These are phyloP conservation scores for Nicotiana tomentosiformis DNA, from an alignment of 257 asterid genomes.

Conservation along the genomic window DNA sequence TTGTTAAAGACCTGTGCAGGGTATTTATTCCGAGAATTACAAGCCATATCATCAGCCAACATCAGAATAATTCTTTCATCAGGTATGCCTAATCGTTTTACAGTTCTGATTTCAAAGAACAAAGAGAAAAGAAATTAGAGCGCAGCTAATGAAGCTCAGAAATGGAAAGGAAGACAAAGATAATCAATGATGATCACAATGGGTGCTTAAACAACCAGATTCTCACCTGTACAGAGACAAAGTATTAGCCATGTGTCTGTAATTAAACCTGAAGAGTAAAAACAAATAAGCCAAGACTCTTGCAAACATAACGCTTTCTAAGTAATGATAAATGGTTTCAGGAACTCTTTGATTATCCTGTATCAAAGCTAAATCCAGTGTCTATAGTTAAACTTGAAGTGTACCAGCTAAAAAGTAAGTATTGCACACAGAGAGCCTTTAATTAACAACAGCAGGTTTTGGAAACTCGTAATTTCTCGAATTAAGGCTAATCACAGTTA, in stretches of 20 bases:
- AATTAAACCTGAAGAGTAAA: slow-evolving; percentile 67
- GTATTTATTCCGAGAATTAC: slow-evolving; percentile 92
- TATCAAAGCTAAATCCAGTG: slow-evolving; percentile 18
- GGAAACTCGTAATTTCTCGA: neutral
- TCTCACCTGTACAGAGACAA: slow-evolving; percentile 83
- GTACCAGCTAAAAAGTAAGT: neutral
- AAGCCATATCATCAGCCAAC: slow-evolving; percentile 99
- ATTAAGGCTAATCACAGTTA: neutral
- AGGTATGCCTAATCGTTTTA: slow-evolving; percentile 94
- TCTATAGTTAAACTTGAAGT: slow-evolving; percentile 75
- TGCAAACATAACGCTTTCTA: neutral
- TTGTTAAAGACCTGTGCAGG: slow-evolving; percentile 99
- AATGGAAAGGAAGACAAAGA: neutral
- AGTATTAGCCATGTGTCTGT: slow-evolving; percentile 97
- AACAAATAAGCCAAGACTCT: neutral
- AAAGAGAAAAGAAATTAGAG: neutral
- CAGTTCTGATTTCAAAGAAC: slow-evolving; percentile 56
- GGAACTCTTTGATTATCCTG: neutral
- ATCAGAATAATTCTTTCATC: slow-evolving; percentile 94
- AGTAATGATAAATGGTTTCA: neutral
- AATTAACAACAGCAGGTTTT: neutral
- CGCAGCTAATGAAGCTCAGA: neutral
- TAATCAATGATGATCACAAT: neutral
- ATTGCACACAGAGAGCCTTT: neutral
- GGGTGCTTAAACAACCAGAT: neutral